These are phyloP conservation scores for Musa schizocarpa DNA, from an alignment of 176 grass and related monocot genomes.

Conservation along the genomic window DNA sequence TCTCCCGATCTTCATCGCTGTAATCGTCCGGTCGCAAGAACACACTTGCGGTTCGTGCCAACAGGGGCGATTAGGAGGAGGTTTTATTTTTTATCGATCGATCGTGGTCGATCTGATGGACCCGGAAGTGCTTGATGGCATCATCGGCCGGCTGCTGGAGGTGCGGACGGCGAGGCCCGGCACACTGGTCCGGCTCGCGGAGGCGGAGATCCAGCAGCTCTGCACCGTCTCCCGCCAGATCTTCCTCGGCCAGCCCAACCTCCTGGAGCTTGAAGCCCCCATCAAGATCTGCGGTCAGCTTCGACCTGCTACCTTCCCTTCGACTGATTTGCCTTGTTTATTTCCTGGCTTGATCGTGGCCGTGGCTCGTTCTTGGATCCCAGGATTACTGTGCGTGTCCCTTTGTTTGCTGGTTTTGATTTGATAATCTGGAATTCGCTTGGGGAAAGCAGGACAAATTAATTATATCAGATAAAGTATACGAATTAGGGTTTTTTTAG, in stretches of 20 bases:
- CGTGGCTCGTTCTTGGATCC: conserved; percentile 28
- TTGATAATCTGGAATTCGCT: neutral
- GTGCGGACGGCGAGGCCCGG: conserved; percentile 61
- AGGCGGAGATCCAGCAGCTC: conserved; percentile 82
- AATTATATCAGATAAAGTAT: neutral
- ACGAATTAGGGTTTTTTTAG: neutral
- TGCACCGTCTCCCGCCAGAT: conserved; percentile 70
- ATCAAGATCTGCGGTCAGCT: conserved; percentile 87
- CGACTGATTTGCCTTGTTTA: neutral
- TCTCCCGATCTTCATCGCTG: no score
- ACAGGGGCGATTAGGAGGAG: neutral
- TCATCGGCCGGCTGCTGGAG: conserved; percentile 67
- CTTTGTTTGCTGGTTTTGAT: neutral
- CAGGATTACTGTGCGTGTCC: neutral
- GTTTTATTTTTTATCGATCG: neutral
- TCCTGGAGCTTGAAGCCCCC: conserved; percentile 85
- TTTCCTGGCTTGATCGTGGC: neutral
- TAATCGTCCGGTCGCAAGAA: no score
- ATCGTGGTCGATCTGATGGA: conserved; percentile 36
- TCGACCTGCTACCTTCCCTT: neutral
- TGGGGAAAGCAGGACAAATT: neutral
- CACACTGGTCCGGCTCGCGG: conserved; percentile 74
- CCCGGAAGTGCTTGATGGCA: conserved; percentile 58
- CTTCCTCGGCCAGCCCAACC: conserved; percentile 79
- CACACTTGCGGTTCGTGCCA: neutral